Percentiles rank a stretch among this genome's conserved stretches.
These are phyloP conservation scores for Yarrowia yakushimensis DNA, from an alignment of 805 yeast species.

Conservation along the genomic window DNA sequence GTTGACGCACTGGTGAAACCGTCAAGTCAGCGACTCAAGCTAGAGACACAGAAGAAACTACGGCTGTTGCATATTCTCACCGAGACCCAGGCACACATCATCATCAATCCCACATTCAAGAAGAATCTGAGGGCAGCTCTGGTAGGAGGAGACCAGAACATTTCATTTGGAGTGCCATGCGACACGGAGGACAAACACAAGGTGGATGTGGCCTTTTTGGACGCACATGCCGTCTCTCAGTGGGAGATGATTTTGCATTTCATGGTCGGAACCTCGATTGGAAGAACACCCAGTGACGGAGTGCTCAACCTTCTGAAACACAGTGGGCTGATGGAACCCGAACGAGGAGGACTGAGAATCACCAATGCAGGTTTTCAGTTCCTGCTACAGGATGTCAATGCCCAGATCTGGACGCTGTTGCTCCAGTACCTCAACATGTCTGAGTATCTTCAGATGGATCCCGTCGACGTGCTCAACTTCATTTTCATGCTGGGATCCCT, in stretches of 20 bases:
- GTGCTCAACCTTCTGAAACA: conserved; percentile 72
- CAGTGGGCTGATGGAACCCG: conserved; percentile 79
- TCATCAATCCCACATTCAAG: conserved; percentile 63
- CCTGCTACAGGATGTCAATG: conserved; percentile 82
- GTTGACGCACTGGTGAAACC: conserved; percentile 64
- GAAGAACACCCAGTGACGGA: conserved; percentile 68
- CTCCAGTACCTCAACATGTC: conserved; percentile 84
- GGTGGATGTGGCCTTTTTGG: conserved; percentile 65
- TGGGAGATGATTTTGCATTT: conserved; percentile 96
- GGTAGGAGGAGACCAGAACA: conserved; percentile 65
- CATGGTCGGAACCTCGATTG: conserved; percentile 87
- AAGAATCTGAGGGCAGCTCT: conserved; percentile 74
- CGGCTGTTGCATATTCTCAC: conserved; percentile 70
- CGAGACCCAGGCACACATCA: conserved; percentile 44
- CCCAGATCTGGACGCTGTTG: conserved; percentile 90
- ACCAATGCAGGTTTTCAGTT: conserved; percentile 95
- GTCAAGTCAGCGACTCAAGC: conserved; percentile 50
- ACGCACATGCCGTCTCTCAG: conserved; percentile 73
- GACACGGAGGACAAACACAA: conserved; percentile 52
- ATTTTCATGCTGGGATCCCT: conserved; percentile 90
- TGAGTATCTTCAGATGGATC: conserved; percentile 83
- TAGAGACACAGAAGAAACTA: conserved; percentile 75
- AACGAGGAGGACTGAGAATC: conserved; percentile 49
- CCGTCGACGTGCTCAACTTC: conserved; percentile 91
- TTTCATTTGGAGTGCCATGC: conserved; percentile 74